phyloP scores from a whole-genome alignment of 192 early-diverging fungal species.

The Dispira simplex region DNA sequence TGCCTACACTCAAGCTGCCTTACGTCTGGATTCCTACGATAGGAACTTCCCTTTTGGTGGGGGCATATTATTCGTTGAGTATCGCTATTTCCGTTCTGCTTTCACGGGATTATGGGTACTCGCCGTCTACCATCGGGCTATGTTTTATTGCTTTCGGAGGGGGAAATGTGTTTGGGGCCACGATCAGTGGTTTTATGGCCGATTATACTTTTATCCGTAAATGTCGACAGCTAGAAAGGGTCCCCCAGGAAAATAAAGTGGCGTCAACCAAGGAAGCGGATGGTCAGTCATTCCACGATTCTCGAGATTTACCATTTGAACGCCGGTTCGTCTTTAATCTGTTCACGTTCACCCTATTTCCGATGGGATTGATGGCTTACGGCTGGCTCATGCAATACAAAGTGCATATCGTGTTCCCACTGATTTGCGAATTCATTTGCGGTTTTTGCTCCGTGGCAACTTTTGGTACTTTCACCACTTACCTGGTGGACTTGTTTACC shows the following conservation, averaged over 20 bases:
- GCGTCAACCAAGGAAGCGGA: background rate
- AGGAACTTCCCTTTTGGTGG: slow-evolving; percentile 30
- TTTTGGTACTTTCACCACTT: slow-evolving; percentile 23
- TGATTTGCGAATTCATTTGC: slow-evolving; percentile 22
- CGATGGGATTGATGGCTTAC: slow-evolving; percentile 12
- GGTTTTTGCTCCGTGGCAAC: slow-evolving; percentile 25
- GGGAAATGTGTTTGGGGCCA: slow-evolving; percentile 25
- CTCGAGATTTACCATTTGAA: background rate
- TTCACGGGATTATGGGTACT: slow-evolving; percentile 21
- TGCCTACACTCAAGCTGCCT: slow-evolving; percentile 8
- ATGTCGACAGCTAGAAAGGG: background rate
- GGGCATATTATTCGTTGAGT: slow-evolving; percentile 29
- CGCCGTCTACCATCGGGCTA: slow-evolving; percentile 25
- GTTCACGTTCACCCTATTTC: background rate
- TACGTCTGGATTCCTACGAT: slow-evolving; percentile 14
- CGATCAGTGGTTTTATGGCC: slow-evolving; percentile 22
- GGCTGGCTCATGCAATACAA: slow-evolving; percentile 25
- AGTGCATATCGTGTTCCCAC: slow-evolving; percentile 18
- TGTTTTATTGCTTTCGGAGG: slow-evolving; percentile 30
- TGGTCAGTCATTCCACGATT: background rate
- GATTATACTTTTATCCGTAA: slow-evolving; percentile 13
- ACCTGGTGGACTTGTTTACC: slow-evolving; percentile 31
- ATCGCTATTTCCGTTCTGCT: slow-evolving; percentile 28
- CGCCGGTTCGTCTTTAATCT: background rate
- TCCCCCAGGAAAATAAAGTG: background rate